These are phyloP conservation scores for Aegilops tauschii DNA, from an alignment of 176 grass and related monocot species.

Conservation along the genomic window DNA sequence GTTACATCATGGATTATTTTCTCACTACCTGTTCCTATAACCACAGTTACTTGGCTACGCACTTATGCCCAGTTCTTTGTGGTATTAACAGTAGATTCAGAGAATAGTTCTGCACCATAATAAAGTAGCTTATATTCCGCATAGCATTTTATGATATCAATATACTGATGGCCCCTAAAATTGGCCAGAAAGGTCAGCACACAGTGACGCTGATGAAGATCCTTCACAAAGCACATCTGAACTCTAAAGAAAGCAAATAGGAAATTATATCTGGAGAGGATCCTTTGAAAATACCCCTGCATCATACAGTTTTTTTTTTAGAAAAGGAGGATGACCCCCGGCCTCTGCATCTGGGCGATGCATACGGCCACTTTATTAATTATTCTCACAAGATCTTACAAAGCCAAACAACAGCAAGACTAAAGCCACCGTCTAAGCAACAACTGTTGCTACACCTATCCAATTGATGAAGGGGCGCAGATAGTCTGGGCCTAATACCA, in stretches of 20 bases:
- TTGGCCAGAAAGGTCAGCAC: conserved; percentile 45
- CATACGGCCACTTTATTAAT: too few relatives aligned
- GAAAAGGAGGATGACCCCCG: too few relatives aligned
- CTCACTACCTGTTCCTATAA: neutral
- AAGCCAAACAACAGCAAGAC: too few relatives aligned
- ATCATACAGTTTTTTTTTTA: conserved; percentile 44
- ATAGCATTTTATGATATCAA: neutral
- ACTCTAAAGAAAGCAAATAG: conserved; percentile 54
- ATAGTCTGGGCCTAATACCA: too few relatives aligned
- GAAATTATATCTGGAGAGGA: conserved; percentile 87
- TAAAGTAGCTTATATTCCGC: neutral
- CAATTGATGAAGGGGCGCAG: too few relatives aligned
- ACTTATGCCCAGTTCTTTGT: neutral
- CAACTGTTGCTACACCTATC: too few relatives aligned
- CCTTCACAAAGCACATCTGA: conserved; percentile 28
- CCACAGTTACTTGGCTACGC: neutral
- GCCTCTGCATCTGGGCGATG: too few relatives aligned
- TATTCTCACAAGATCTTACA: too few relatives aligned
- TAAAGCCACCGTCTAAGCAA: too few relatives aligned
- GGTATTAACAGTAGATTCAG: neutral
- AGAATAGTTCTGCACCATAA: neutral
- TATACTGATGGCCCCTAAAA: conserved; percentile 31
- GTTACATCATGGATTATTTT: neutral
- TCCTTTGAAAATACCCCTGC: conserved; percentile 77
- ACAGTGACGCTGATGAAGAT: conserved; percentile 34